phyloP scores from a whole-genome alignment of 495 filamentous ascomycete genomes.

The Bacidia gigantensis region DNA sequence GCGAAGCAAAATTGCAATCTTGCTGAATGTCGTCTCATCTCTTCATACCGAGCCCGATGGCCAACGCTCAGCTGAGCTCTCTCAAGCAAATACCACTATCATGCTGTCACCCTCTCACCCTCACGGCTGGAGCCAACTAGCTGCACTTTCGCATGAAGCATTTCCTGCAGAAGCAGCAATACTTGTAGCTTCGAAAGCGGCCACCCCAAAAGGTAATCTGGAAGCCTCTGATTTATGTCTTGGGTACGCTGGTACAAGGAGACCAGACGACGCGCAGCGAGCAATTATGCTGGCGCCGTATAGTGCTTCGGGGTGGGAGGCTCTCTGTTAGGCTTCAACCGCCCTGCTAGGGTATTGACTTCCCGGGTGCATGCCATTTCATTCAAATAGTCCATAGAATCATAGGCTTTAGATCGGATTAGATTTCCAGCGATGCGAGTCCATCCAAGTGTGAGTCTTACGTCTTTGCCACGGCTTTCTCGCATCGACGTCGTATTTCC shows the following conservation, averaged over 20 bases:
- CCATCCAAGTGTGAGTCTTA: neutral
- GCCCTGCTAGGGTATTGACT: too few species aligned
- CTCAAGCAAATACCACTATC: constrained; percentile 52
- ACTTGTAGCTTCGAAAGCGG: constrained; percentile 54
- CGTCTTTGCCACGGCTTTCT: constrained; percentile 32
- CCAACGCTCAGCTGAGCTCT: constrained; percentile 7
- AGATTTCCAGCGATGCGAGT: neutral
- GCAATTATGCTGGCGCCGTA: constrained; percentile 76
- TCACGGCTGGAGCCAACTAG: constrained; percentile 63
- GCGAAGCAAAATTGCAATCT: constrained; percentile 38
- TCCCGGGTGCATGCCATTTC: too few species aligned
- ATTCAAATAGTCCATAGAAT: too few species aligned
- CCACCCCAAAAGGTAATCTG: constrained; percentile 55
- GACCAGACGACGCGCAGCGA: constrained; percentile 55
- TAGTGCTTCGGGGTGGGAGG: constrained; percentile 51
- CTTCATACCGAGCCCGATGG: constrained; percentile 26
- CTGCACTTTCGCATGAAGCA: constrained; percentile 36
- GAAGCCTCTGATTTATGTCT: constrained; percentile 53
- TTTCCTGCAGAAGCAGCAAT: constrained; percentile 70
- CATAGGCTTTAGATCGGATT: neutral
- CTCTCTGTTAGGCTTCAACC: constrained; percentile 13
- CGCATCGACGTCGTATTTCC: constrained; percentile 46
- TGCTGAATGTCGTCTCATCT: constrained; percentile 45
- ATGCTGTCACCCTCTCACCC: constrained; percentile 66
- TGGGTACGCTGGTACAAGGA: constrained; percentile 65